Percentiles rank a stretch among this genome's conserved stretches.
phyloP scores from a whole-genome alignment of 2,329 filamentous ascomycete species.

The Cercospora sp. region DNA sequence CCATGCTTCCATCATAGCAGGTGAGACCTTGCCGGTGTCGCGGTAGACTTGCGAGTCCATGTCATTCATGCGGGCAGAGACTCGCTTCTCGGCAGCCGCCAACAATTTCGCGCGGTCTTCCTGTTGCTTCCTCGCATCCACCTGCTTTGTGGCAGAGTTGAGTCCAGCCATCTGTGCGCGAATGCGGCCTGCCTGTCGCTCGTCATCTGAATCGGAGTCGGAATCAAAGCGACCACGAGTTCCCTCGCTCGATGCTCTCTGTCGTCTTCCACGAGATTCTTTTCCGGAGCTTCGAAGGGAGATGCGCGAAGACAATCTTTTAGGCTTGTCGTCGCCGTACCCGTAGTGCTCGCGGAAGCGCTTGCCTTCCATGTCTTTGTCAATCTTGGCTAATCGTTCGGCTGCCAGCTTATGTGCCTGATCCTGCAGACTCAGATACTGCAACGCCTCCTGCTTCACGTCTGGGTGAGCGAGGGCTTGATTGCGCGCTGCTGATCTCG shows the following conservation, averaged over 20 bases:
- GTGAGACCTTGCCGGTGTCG: constrained; percentile 71
- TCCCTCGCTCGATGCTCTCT: constrained; percentile 65
- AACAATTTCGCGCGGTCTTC: constrained; percentile 74
- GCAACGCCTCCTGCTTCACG: constrained; percentile 54
- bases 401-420: constrained; percentile 83
- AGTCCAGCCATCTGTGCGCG: constrained; percentile 78
- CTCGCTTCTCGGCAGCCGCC: constrained; percentile 79
- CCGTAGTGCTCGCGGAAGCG: constrained; percentile 79
- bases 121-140: constrained; percentile 72
- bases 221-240: constrained; percentile 34
- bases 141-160: constrained; percentile 64
- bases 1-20: constrained; percentile 72
- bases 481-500: constrained; percentile 34
- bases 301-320: constrained; percentile 51
- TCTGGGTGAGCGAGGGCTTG: constrained; percentile 44
- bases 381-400: constrained; percentile 77
- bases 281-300: constrained; percentile 47
- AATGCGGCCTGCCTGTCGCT: constrained; percentile 69
- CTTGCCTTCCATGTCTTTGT: constrained; percentile 63
- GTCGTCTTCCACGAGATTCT: constrained; percentile 54
- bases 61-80: constrained; percentile 71
- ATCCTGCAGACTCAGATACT: constrained; percentile 71
- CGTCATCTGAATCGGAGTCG: constrained; percentile 58
- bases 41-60: constrained; percentile 81
- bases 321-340: constrained; percentile 51